Evolutionary conservation across 805 yeast genomes (phyloP), one percentile per base, ranked within the genome.

Genomic region (Ogataea pignaliae): DNA sequence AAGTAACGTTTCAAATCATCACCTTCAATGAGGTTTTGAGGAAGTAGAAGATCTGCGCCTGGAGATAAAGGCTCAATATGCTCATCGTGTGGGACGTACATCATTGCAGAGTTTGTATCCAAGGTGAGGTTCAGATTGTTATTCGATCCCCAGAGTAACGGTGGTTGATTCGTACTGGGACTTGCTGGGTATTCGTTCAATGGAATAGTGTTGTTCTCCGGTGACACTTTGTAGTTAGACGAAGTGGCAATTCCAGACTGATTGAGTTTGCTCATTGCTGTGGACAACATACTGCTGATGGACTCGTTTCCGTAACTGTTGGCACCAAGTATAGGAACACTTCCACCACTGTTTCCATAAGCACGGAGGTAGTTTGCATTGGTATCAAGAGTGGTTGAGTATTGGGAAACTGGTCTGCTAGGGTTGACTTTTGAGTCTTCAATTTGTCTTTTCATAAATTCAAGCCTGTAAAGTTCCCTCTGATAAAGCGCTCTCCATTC

Each of bases 401-500:
- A 49, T 40, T 46, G 55, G 21, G 50, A 45, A 34, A 33, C 34
- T 8, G 52, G 52, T n/a, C 45, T 35, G 28, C 47, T 46, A 8
- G 50, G 36, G 12, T 47, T 10, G 29, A n/a, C 33, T 30, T 41
- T 44, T 32, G 36, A 34, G 10, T 50, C 55, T 12, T 55, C 55
- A n/a, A 54, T 39, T 29, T 57, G 52, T 14, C 53, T 55, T 18
- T 59, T 51, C 30, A 61, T 50, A 14, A 55, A 45, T 16, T 58
- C 52, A 42, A 66, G 59, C 32, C 61, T 56, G 11, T 53, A 49
- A 29, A 58, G 65, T 44, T 69, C 73, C 31, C 59, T 57, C 45
- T 66, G 69, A 42, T 66, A 72, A 30, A 60, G 54, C 1, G 68
- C 65, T 50, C 69, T 61, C 73, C 72, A 70, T 42, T 60, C 63